A percentile compares a stretch with the other conserved stretches of the same genome.
Conservation (phyloP, 805 yeast genomes). For the Schwanniomyces vanrijiae region DNA sequence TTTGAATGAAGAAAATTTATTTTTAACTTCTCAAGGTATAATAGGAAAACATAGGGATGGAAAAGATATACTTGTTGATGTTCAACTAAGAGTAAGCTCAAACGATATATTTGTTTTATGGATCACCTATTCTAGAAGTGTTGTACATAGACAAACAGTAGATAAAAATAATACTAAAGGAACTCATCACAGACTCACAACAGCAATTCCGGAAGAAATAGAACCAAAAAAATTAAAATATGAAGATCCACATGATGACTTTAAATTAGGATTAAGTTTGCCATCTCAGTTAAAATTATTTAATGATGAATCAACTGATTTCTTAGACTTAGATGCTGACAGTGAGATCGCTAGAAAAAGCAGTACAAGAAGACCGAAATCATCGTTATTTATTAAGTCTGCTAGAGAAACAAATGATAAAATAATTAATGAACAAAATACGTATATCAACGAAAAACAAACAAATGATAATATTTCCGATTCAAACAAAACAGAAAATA, state of each 20-base stretch:
- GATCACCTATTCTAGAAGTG: slow-evolving; percentile 76
- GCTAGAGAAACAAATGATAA: slow-evolving; percentile 17
- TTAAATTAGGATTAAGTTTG: slow-evolving; percentile 18
- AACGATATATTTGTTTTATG: slow-evolving; percentile 65
- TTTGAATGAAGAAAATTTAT: slow-evolving; percentile 41
- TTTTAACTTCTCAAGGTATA: slow-evolving; percentile 64
- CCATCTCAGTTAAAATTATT: slow-evolving; percentile 60
- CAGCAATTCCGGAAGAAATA: slow-evolving; percentile 11
- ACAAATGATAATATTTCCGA: neutral
- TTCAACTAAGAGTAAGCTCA: slow-evolving; percentile 73
- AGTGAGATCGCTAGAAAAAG: slow-evolving; percentile 31
- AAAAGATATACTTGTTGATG: slow-evolving; percentile 61
- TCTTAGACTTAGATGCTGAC: slow-evolving; percentile 27
- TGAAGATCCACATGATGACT: slow-evolving; percentile 3
- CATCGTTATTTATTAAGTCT: neutral
- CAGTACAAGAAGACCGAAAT: slow-evolving; percentile 32
- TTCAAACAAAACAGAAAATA: slow-evolving; percentile 1
- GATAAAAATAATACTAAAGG: slow-evolving; percentile 25
- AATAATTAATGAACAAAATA: neutral
- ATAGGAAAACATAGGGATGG: slow-evolving; percentile 74
- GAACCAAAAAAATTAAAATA: slow-evolving; percentile 6
- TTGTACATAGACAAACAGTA: slow-evolving; percentile 14
- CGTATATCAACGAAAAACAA: neutral
- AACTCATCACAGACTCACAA: slow-evolving; percentile 12
- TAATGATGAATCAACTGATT: slow-evolving; percentile 30